Percentiles rank a stretch among this genome's conserved stretches.
Conservation (phyloP, 768 basidiomycete genomes). For the Lentinula guzmanii region DNA sequence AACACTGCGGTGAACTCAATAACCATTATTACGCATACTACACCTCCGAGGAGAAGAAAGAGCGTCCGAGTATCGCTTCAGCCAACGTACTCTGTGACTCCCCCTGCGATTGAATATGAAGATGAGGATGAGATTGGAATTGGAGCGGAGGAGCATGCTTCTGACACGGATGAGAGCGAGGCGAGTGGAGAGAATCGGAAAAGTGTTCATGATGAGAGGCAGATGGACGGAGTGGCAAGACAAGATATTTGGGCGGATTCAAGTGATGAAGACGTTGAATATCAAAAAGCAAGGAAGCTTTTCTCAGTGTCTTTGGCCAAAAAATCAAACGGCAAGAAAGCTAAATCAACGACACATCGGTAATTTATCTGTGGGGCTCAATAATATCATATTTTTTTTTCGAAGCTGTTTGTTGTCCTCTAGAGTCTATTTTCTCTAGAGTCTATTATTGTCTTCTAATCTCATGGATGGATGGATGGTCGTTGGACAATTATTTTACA, state of each 20-base stretch:
- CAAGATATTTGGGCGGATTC: conserved; percentile 66
- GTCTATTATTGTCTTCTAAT: too few relatives aligned
- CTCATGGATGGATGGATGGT: too few relatives aligned
- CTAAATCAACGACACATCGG: background rate
- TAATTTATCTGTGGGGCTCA: background rate
- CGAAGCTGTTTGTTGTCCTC: background rate
- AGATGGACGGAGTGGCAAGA: background rate
- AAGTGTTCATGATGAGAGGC: background rate
- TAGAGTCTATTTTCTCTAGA: too few relatives aligned
- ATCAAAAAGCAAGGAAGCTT: conserved; percentile 49
- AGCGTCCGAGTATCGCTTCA: conserved; percentile 75
- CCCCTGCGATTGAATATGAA: conserved; percentile 57
- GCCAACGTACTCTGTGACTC: conserved; percentile 70
- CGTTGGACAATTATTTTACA: too few relatives aligned
- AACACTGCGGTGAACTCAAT: conserved; percentile 10
- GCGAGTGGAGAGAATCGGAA: background rate
- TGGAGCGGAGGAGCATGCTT: conserved; percentile 10
- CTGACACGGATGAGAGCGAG: conserved; percentile 2
- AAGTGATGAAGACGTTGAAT: conserved; percentile 69
- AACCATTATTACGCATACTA: conserved; percentile 3
- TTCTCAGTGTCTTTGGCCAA: conserved; percentile 32
- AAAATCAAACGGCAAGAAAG: background rate
- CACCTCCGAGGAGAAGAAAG: conserved; percentile 39
- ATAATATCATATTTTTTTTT: background rate
- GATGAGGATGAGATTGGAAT: conserved; percentile 23